phyloP scores from a whole-genome alignment of 108 stramenopile genomes.

The Skeletonema costatum region DNA sequence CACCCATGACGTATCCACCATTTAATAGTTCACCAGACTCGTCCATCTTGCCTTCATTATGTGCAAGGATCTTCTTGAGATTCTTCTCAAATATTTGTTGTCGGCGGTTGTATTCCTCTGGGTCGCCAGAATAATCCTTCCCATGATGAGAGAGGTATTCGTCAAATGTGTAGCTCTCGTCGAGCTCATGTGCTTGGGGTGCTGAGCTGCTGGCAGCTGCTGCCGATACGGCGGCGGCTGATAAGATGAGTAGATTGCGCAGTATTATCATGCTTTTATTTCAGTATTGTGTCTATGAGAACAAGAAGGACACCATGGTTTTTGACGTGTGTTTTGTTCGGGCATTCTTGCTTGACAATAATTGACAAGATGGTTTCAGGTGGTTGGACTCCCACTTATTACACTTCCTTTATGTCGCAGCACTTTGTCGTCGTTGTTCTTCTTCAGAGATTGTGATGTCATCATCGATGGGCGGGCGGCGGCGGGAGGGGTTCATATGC shows the following conservation, averaged over 20 bases:
- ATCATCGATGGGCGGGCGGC: no score
- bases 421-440: no score
- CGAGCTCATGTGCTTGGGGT: slow-evolving; percentile 47
- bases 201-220: slow-evolving; percentile 10
- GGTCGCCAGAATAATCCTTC: slow-evolving; percentile 43
- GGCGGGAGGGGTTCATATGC: no score
- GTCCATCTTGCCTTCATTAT: slow-evolving; percentile 50
- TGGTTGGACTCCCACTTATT: neutral
- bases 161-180: slow-evolving; percentile 53
- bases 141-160: slow-evolving; percentile 50
- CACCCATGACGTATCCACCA: slow-evolving; percentile 44
- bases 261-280: neutral
- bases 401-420: neutral
- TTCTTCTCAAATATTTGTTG: slow-evolving; percentile 58
- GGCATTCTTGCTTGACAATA: neutral
- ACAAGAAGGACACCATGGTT: no score
- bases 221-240: neutral
- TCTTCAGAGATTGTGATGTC: no score
- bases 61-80: slow-evolving; percentile 50
- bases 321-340: neutral
- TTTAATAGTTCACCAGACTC: slow-evolving; percentile 26
- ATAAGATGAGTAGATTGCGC: slow-evolving; percentile 11
- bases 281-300: neutral
- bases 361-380: neutral
- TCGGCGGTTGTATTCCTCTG: slow-evolving; percentile 50